Evolutionary conservation across 2,329 filamentous ascomycete species (phyloP).

Genomic region (Phoma sp.): DNA sequence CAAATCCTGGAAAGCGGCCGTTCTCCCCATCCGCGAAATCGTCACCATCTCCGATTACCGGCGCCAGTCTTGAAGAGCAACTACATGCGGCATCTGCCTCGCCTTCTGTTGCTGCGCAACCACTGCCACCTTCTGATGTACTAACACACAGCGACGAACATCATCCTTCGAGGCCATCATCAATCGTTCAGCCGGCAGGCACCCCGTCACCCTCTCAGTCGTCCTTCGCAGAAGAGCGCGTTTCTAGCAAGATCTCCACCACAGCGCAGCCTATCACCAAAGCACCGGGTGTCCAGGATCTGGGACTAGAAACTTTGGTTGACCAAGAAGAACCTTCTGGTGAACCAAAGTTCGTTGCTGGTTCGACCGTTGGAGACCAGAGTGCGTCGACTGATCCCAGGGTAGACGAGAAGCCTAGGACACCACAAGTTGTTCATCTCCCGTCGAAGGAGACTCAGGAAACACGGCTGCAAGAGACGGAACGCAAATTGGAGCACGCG

Average conservation of each 20-base stretch:
- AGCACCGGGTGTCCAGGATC: conserved; percentile 24
- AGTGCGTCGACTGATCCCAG: not conserved
- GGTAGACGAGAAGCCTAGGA: conserved; percentile 23
- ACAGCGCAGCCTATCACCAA: conserved; percentile 13
- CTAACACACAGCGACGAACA: conserved; percentile 23
- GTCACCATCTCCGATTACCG: conserved; percentile 30
- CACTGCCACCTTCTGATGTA: conserved; percentile 27
- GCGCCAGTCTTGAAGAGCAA: conserved; percentile 41
- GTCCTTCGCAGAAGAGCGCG: conserved; percentile 24
- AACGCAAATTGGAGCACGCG: conserved; percentile 47
- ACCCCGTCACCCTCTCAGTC: conserved; percentile 10
- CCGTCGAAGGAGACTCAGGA: conserved; percentile 60
- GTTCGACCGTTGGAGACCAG: conserved; percentile 44
- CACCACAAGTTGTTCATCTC: conserved; percentile 53
- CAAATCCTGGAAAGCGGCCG: conserved; percentile 25
- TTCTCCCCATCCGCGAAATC: conserved; percentile 25
- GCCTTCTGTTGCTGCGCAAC: conserved; percentile 37
- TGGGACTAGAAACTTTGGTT: conserved; percentile 1
- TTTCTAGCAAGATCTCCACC: conserved; percentile 15
- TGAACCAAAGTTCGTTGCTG: conserved; percentile 32
- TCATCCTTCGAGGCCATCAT: conserved; percentile 14
- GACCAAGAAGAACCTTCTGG: conserved; percentile 26
- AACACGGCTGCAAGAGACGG: conserved; percentile 51
- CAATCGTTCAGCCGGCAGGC: conserved; percentile 18
- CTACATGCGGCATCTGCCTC: conserved; percentile 44